phyloP scores from a whole-genome alignment of 2,329 filamentous ascomycete genomes.

The Grosmannia penicillata region DNA sequence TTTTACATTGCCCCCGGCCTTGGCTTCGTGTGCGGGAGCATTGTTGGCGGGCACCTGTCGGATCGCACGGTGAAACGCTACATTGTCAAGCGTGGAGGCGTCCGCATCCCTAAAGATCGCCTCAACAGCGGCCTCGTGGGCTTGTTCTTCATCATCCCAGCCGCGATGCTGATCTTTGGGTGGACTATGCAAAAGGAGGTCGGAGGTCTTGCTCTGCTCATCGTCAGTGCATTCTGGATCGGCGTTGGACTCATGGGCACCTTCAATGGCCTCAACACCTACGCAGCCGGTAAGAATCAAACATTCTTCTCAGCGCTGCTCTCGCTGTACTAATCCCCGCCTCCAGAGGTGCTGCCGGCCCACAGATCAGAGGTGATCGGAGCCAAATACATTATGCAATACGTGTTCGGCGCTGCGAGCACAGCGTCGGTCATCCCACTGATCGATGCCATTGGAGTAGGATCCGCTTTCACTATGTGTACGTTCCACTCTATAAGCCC shows the following conservation, averaged over 20 bases:
- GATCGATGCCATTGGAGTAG: too few relatives aligned
- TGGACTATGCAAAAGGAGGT: slow-evolving; percentile 33
- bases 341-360: too few relatives aligned
- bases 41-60: slow-evolving; percentile 58
- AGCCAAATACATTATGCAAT: too few relatives aligned
- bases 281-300: slow-evolving; percentile 4
- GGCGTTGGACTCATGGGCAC: slow-evolving; percentile 62
- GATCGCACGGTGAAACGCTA: slow-evolving; percentile 51
- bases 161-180: slow-evolving; percentile 48
- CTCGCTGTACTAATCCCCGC: too few relatives aligned
- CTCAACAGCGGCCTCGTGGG: slow-evolving; percentile 44
- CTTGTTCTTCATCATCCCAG: slow-evolving; percentile 41
- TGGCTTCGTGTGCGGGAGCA: slow-evolving; percentile 54
- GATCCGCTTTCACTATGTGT: too few relatives aligned
- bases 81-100: slow-evolving; percentile 41
- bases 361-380: too few relatives aligned
- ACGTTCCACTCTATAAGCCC: too few relatives aligned
- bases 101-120: slow-evolving; percentile 53
- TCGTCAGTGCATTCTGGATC: slow-evolving; percentile 60
- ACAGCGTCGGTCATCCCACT: too few relatives aligned
- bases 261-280: slow-evolving; percentile 63
- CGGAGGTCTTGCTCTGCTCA: slow-evolving; percentile 44
- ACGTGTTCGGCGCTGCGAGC: too few relatives aligned
- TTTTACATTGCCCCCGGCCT: slow-evolving; percentile 62
- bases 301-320: not conserved